Evolutionary conservation across 345 rosid species (phyloP), one percentile per base, ranked within the genome.

Genomic region (Salix udensis): DNA sequence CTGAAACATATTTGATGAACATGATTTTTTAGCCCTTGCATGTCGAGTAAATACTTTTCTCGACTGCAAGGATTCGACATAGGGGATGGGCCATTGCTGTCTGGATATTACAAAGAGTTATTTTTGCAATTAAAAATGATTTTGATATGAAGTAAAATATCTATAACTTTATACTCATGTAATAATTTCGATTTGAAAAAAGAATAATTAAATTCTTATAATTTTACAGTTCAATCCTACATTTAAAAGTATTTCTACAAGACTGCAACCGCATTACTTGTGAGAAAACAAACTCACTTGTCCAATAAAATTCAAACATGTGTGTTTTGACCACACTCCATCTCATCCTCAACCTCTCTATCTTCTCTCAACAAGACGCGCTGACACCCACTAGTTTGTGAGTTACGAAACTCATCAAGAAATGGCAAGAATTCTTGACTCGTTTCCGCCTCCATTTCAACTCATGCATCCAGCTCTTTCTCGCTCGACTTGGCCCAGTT

Each of bases 401-500:
- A 23, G 52, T n/a, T n/a, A 9, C 24, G 6, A 39, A 39, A 12
- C 71, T 52, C 34, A 34, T 67, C 48, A 36, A 66, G 67, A 70
- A 69, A 79, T 74, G 82, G 78, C 82, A 2, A 36, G 53, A 68
- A 36, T 74, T 74, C 74, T 62, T 0, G 74, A 74, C 19, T 79
- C 74, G 10, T 31, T 61, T 12, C 67, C 18, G 6, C 55, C 58
- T 53, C 67, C 60, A 21, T 13, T 65, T 68, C 70, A 62, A 0
- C 66, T 74, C 42, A 4, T 28, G 8, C 34, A 68, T 21, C 65
- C 65, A 16, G 6, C 55, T 68, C 82, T 65, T 61, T 64, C 2
- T 30, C n/a, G 31, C 2, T 13, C 61, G 9, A 46, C 50, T 37
- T 69, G 74, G 34, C 58, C 28, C 75, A 26, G 78, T 31, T 50